These are phyloP conservation scores for Rhodotorula taiwanensis DNA, from an alignment of 768 basidiomycete genomes.

Conservation along the genomic window DNA sequence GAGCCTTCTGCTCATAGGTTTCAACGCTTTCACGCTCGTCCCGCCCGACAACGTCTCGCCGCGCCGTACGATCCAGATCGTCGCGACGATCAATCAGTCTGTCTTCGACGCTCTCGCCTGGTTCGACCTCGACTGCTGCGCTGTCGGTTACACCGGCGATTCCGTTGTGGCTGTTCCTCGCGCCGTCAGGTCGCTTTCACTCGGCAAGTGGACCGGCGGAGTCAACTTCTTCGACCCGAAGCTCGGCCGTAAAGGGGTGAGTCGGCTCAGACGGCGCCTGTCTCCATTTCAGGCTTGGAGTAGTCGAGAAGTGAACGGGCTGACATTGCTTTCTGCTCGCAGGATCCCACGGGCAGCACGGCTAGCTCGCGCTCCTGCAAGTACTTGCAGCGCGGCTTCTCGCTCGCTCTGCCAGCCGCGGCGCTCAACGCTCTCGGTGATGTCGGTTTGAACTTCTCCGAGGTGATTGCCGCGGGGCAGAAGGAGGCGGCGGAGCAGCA, in stretches of 20 bases:
- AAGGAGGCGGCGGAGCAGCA: conserved; percentile 2
- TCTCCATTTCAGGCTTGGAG: background rate
- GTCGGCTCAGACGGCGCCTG: background rate
- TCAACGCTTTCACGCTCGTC: conserved; percentile 20
- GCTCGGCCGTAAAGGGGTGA: conserved; percentile 5
- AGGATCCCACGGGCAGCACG: conserved; percentile 1
- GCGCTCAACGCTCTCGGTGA: background rate
- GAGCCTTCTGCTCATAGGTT: no score
- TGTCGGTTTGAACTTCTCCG: background rate
- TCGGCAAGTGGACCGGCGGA: no score
- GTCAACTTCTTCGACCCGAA: conserved; percentile 13
- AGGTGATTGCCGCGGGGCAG: background rate
- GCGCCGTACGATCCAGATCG: conserved; percentile 11
- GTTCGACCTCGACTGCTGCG: no score
- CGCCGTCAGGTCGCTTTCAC: conserved; percentile 1
- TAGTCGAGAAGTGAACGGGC: no score
- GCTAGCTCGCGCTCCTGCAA: conserved; percentile 9
- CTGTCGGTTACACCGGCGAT: no score
- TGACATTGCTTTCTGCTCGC: no score
- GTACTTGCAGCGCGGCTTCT: conserved; percentile 15
- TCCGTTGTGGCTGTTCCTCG: conserved; percentile 6
- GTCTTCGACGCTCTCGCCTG: conserved; percentile 9
- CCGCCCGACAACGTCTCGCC: background rate
- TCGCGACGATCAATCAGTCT: background rate
- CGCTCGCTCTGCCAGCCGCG: conserved; percentile 4